Conservation (phyloP, 352 stramenopile species). For the Phytophthora capsici region DNA sequence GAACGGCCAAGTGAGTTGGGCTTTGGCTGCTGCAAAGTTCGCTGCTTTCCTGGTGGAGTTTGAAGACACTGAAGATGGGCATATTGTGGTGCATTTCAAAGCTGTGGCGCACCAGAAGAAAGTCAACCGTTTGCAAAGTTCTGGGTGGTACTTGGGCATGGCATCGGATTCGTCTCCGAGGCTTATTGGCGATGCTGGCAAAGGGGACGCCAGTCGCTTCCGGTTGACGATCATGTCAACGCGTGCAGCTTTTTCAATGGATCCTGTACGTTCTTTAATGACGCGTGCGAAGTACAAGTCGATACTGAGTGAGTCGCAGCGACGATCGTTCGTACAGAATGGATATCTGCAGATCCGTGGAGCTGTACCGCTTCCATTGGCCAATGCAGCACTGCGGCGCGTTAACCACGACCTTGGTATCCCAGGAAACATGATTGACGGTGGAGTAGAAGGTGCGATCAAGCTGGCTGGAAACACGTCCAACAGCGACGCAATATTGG, state of each 20-base stretch:
- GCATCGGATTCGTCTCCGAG: conserved; percentile 8
- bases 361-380: conserved; percentile 59
- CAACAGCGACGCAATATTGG: conserved; percentile 66
- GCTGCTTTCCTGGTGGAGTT: conserved; percentile 66
- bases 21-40: conserved; percentile 71
- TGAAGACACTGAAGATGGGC: conserved; percentile 6
- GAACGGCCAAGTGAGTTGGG: conserved; percentile 69
- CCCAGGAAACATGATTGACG: conserved; percentile 71
- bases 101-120: conserved; percentile 78
- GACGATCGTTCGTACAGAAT: conserved; percentile 70
- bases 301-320: conserved; percentile 64
- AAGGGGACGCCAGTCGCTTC: conserved; percentile 58
- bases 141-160: conserved; percentile 70
- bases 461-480: conserved; percentile 79
- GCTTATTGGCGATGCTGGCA: conserved; percentile 62
- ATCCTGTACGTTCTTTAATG: conserved; percentile 43
- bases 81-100: conserved; percentile 52
- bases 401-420: conserved; percentile 85
- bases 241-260: conserved; percentile 55
- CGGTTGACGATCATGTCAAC: conserved; percentile 49
- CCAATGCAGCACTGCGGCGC: conserved; percentile 59
- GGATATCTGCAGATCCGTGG: conserved; percentile 76
- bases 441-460: conserved; percentile 71
- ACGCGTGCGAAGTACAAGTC: conserved; percentile 19
- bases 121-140: conserved; percentile 41